These are phyloP conservation scores for Ganoderma lucidum DNA, from an alignment of 1,284 basidiomycete species.

Conservation along the genomic window DNA sequence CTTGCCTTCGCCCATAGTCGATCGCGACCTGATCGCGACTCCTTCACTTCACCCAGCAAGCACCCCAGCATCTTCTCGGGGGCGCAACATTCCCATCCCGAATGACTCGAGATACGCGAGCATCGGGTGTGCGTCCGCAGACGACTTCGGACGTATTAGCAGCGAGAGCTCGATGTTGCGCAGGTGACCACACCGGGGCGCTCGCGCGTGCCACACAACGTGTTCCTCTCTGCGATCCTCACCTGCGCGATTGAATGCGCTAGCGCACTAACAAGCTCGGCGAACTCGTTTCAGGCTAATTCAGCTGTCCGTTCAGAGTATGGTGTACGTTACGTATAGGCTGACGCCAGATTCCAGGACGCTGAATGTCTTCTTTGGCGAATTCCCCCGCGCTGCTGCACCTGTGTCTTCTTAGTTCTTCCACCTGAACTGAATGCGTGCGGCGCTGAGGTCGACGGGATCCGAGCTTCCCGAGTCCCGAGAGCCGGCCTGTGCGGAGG, in stretches of 20 bases:
- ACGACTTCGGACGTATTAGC: neutral
- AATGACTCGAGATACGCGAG: neutral
- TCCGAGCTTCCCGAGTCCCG: slow-evolving; percentile 3
- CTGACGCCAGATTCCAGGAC: neutral
- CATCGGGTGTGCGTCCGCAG: neutral
- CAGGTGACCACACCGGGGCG: slow-evolving; percentile 1
- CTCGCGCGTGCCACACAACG: neutral
- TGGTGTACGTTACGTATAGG: neutral
- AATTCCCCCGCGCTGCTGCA: neutral
- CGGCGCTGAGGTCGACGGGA: neutral
- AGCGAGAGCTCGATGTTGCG: neutral
- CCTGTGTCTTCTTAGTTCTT: neutral
- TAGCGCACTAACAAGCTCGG: slow-evolving; percentile 1
- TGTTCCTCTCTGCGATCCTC: neutral
- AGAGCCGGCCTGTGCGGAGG: neutral
- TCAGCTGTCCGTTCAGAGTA: neutral
- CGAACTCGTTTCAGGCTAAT: neutral
- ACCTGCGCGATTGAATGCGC: neutral
- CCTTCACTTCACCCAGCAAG: neutral
- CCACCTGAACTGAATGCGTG: neutral
- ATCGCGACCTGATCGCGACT: neutral
- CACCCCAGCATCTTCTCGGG: neutral
- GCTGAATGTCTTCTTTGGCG: neutral
- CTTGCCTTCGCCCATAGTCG: neutral
- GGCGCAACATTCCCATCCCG: neutral